Evolutionary conservation across 2,329 filamentous ascomycete species (phyloP), one percentile per base, ranked within the genome.

Genomic region (Onygenales sp.): DNA sequence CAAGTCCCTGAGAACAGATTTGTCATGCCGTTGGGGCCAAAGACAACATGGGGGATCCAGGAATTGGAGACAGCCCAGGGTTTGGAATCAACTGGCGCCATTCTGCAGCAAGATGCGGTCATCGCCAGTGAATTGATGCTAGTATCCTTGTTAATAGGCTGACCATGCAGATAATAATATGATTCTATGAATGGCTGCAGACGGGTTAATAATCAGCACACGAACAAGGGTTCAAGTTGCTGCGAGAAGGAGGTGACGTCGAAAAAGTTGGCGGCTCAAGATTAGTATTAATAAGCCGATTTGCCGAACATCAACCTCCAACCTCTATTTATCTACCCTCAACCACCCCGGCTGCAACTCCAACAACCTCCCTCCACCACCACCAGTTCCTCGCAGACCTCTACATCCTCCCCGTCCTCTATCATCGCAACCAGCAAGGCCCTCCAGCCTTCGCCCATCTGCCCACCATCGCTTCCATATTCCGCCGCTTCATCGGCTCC

Each of bases 401-500:
- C n/a, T 21, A 17, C 32, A 17, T 39, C 8, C n/a, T 13, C 36
- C 45, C 32, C 1, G 11, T 32, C 2, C 13, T 36, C 11, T 32
- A 31, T 49, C 5, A 40, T 49, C 44, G 2, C 44, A 33, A 33
- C 11, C 3, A 49, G 32, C 4, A 49, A 49, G 47, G 36, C 47
- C 14, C 7, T 3, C 31, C 7, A 10, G 47, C 34, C 47, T 49
- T 42, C 34, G 13, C n/a, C 39, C 39, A 51, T 42, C 53, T 53
- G 65, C 65, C 71, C 73, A 83, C 67, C 73, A 82, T 83, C 75
- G 77, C 77, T 64, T 87, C 83, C 75, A 78, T 92, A 72, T 74
- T 87, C 66, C 80, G 83, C 66, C 78, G 81, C 67, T 78, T 94
- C 68, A 93, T 95, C 72, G 76, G 76, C 63, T 70, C 77, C 52